Evolutionary conservation across 495 filamentous ascomycete species (phyloP).

Genomic region (Penicillium ochrochloron): DNA sequence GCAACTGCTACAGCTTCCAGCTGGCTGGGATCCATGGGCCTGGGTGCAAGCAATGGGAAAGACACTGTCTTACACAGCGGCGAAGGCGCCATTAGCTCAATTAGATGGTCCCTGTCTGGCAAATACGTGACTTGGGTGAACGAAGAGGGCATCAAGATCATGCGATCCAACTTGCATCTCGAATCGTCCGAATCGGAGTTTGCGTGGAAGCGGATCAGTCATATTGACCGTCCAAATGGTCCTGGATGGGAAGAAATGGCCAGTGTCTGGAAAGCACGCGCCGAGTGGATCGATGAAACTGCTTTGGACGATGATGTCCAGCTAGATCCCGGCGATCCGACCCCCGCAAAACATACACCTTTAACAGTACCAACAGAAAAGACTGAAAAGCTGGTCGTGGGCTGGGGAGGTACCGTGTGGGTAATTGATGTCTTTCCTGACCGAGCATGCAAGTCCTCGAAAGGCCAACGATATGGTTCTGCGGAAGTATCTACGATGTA

Average conservation of each 20-base stretch:
- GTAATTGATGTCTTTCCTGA: conserved; percentile 88
- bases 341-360: conserved; percentile 22
- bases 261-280: conserved; percentile 85
- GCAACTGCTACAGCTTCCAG: conserved; percentile 82
- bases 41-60: conserved; percentile 77
- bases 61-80: conserved; percentile 90
- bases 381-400: conserved; percentile 83
- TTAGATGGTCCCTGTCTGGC: conserved; percentile 91
- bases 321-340: conserved; percentile 49
- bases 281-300: conserved; percentile 89
- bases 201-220: conserved; percentile 95
- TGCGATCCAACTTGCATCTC: conserved; percentile 85
- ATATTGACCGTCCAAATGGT: conserved; percentile 80
- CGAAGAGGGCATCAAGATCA: conserved; percentile 95
- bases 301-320: conserved; percentile 66
- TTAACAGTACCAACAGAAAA: conserved; percentile 36
- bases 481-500: conserved; percentile 91
- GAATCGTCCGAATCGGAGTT: conserved; percentile 76
- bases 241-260: conserved; percentile 93
- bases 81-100: conserved; percentile 86
- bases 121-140: conserved; percentile 94
- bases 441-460: conserved; percentile 69
- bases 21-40: conserved; percentile 85
- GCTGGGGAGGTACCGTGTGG: conserved; percentile 97
- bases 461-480: conserved; percentile 73